A percentile compares a stretch with the other conserved stretches of the same genome.
Evolutionary conservation across 352 stramenopile genomes (phyloP).

Genomic region (Pythium pectinolyticum): DNA sequence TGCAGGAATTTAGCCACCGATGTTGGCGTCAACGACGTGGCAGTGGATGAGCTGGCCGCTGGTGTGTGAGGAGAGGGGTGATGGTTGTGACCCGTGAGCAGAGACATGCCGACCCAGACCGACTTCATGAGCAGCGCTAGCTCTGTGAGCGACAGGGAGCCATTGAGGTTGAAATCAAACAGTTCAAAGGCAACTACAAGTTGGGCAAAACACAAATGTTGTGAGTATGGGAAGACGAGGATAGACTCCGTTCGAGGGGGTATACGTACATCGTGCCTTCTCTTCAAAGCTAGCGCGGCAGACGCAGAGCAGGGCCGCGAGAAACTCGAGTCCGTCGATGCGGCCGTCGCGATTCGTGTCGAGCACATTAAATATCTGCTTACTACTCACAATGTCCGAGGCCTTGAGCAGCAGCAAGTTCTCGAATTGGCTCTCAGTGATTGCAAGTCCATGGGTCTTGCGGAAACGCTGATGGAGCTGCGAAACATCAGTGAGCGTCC

Average conservation of each 20-base stretch:
- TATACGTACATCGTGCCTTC: slow-evolving; percentile 66
- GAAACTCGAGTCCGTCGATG: slow-evolving; percentile 79
- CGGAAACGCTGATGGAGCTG: slow-evolving; percentile 62
- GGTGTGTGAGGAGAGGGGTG: background rate
- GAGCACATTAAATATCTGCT: slow-evolving; percentile 74
- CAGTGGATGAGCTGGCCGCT: background rate
- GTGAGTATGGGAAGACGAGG: background rate
- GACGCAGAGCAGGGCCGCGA: slow-evolving; percentile 68
- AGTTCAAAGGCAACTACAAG: slow-evolving; percentile 66
- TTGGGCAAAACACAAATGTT: background rate
- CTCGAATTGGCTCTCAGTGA: slow-evolving; percentile 79
- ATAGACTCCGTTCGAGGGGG: background rate
- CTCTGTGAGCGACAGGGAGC: slow-evolving; percentile 69
- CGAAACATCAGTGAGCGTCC: slow-evolving; percentile 66
- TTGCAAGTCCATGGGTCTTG: slow-evolving; percentile 73
- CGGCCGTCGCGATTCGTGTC: slow-evolving; percentile 72
- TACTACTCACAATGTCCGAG: slow-evolving; percentile 53
- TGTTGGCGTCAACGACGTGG: too few species aligned
- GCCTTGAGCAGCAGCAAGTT: slow-evolving; percentile 65
- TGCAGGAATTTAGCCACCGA: too few species aligned
- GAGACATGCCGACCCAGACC: slow-evolving; percentile 64
- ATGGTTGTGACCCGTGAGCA: slow-evolving; percentile 50
- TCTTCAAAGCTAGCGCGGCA: slow-evolving; percentile 77
- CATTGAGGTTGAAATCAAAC: slow-evolving; percentile 83
- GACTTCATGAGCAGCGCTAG: slow-evolving; percentile 83